Conservation (phyloP, 192 early-diverging fungal genomes). For the Kappamyces sp. region DNA sequence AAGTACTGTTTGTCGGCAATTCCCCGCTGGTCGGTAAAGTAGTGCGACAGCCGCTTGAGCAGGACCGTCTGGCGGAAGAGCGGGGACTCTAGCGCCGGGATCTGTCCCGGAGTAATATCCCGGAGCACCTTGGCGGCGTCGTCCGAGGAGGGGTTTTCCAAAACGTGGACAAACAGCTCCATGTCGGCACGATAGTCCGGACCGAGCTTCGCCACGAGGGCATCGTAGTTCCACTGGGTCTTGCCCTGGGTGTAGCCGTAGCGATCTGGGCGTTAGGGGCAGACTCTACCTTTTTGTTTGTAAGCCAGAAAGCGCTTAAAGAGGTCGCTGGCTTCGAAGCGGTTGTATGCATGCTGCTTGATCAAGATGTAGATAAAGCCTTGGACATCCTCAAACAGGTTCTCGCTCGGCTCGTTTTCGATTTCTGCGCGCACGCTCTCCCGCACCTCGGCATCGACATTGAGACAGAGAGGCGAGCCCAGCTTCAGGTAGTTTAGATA, state of each 20-base stretch:
- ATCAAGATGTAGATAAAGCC: conserved; percentile 69
- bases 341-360: conserved; percentile 65
- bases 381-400: conserved; percentile 76
- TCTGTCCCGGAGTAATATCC: conserved; percentile 1
- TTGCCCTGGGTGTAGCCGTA: conserved; percentile 8
- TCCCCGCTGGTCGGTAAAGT: conserved; percentile 26
- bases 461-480: conserved; percentile 63
- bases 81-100: conserved; percentile 2
- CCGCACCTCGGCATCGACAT: conserved; percentile 62
- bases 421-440: conserved; percentile 15
- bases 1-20: conserved; percentile 37
- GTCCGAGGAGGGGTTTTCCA: conserved; percentile 14
- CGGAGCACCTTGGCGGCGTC: not conserved
- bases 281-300: conserved; percentile 39
- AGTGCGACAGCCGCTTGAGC: conserved; percentile 12
- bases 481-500: conserved; percentile 69
- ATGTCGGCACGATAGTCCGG: conserved; percentile 2
- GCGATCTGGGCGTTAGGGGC: conserved; percentile 11
- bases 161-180: not conserved
- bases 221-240: conserved; percentile 15
- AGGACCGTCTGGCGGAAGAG: conserved; percentile 35
- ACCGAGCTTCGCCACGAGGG: not conserved
- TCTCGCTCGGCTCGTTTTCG: conserved; percentile 32
- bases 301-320: conserved; percentile 39
- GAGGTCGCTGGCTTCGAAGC: conserved; percentile 59